Evolutionary conservation across 108 stramenopile genomes (phyloP), one percentile per base, ranked within the genome.

Genomic region (Cyclotella choctawhatcheeana): DNA sequence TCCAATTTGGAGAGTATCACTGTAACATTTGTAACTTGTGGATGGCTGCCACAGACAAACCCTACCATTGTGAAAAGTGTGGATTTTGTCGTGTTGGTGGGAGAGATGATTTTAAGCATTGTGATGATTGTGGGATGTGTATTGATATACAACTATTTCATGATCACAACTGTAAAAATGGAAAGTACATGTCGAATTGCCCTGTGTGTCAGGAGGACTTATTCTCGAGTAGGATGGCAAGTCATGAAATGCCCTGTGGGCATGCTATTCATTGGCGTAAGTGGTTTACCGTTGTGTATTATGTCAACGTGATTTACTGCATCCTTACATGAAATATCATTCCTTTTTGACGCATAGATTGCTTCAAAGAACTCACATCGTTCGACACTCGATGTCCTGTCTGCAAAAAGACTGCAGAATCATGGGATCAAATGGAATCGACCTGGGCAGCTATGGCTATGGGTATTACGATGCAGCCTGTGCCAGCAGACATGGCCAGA

Each of bases 71-170:
- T 60, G 54, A 52, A 24, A 80, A 90, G 71, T 95, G 94, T 60
- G 94, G 94, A 18, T 95, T 92, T 73, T 95, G 94, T 64, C 90
- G 94, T 14, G 91, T 93, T 6, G 94, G 94, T 22, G 94, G 94
- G n/a, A 64, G 78, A 27, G 91, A 91, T 64, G 75, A 89, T 56
- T 95, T 93, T 64, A 81, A 86, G 13, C 94, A 95, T 67, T 95
- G 94, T 69, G 67, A 86, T 25, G 90, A 92, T 66, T 95, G 94
- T 53, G 92, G 94, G 56, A 95, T 93, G 94, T 95, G 94, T 74
- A 95, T 95, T 58, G 89, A 89, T 26, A 86, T 89, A 29, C 77
- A 72, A 51, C 83, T 92, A 20, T 95, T 91, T 67, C 76, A 89
- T 10, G 86, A 86, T 25, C 94, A 95, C 52, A 91, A 89, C 61